These are phyloP conservation scores for Protomyces inundatus DNA, from an alignment of 1,139 yeast genomes.

Conservation along the genomic window DNA sequence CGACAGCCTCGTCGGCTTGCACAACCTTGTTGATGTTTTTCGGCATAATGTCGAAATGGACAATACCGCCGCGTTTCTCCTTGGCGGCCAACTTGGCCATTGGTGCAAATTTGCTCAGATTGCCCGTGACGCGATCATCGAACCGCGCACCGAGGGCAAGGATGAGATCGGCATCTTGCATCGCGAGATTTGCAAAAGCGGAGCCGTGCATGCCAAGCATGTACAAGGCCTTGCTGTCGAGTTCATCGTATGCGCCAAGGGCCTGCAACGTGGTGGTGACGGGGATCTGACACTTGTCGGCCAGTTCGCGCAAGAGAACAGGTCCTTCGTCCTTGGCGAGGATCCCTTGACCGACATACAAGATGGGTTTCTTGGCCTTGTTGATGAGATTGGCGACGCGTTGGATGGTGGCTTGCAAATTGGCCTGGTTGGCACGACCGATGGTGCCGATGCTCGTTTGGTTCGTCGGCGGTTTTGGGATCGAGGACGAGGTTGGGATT, in stretches of 20 bases:
- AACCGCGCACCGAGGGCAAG: conserved; percentile 94
- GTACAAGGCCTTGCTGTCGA: conserved; percentile 81
- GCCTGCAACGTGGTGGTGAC: conserved; percentile 95
- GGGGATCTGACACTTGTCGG: conserved; percentile 88
- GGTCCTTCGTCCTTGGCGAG: conserved; percentile 80
- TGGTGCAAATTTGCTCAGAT: conserved; percentile 84
- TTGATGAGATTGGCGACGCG: conserved; percentile 76
- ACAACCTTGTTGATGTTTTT: conserved; percentile 97
- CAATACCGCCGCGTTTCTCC: conserved; percentile 88
- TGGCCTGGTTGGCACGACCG: conserved; percentile 46
- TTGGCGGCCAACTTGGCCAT: conserved; percentile 82
- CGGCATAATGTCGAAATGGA: conserved; percentile 92
- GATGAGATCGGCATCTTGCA: conserved; percentile 88
- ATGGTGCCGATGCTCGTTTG: conserved; percentile 32
- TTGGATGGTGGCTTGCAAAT: conserved; percentile 66
- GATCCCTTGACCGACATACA: conserved; percentile 90
- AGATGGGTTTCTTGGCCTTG: conserved; percentile 76
- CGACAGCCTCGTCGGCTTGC: conserved; percentile 93
- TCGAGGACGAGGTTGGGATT: conserved; percentile 76
- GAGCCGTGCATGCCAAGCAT: conserved; percentile 99
- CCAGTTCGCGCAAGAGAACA: conserved; percentile 64
- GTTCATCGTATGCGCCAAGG: conserved; percentile 89
- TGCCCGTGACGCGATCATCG: conserved; percentile 95
- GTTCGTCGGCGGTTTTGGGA: conserved; percentile 73
- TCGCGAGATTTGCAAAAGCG: conserved; percentile 90